These are phyloP conservation scores for Trametes elegans DNA, from an alignment of 768 basidiomycete species.

Conservation along the genomic window DNA sequence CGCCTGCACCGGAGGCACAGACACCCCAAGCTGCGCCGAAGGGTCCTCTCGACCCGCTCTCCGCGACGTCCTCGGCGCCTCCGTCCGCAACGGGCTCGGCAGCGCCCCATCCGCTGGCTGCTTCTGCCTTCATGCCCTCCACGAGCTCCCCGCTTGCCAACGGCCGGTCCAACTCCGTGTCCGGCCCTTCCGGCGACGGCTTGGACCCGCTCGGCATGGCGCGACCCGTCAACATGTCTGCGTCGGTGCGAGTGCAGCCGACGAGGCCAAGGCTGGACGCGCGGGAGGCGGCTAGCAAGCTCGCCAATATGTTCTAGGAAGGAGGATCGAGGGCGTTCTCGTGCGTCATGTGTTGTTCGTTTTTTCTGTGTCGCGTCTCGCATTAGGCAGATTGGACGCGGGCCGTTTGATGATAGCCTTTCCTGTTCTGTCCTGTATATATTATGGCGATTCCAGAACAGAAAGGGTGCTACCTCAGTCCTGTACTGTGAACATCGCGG, in stretches of 20 bases:
- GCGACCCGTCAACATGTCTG: conserved; percentile 63
- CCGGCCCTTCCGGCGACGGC: conserved; percentile 19
- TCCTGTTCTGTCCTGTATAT: background rate
- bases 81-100: conserved; percentile 7
- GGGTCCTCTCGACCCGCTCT: conserved; percentile 2
- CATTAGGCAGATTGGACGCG: background rate
- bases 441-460: no score
- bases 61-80: conserved; percentile 17
- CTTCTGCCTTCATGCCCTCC: conserved; percentile 9
- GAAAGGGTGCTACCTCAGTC: no score
- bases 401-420: background rate
- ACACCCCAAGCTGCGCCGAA: conserved; percentile 16
- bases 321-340: background rate
- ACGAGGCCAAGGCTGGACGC: conserved; percentile 78
- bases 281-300: conserved; percentile 82
- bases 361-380: background rate
- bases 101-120: conserved; percentile 14
- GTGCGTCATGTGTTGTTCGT: background rate
- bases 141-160: conserved; percentile 9
- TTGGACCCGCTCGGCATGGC: conserved; percentile 67
- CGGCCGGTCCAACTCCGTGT: conserved; percentile 15
- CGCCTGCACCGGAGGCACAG: conserved; percentile 23
- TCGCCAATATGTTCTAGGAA: conserved; percentile 82
- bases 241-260: conserved; percentile 71
- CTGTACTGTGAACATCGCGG: no score